These are phyloP conservation scores for Anthostomella pinea DNA, from an alignment of 2,329 filamentous ascomycete species.

Conservation along the genomic window DNA sequence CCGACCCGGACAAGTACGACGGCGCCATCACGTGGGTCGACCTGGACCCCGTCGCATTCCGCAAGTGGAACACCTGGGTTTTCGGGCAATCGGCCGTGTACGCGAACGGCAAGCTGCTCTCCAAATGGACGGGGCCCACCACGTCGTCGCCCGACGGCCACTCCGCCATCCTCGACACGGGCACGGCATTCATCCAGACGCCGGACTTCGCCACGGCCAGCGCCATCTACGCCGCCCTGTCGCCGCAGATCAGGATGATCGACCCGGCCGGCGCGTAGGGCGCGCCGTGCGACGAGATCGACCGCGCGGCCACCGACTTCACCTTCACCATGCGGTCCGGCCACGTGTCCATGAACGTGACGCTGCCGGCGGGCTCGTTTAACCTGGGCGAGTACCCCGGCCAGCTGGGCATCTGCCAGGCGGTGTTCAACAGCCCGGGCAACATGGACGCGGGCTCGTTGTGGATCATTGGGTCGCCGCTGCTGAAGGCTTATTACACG, in stretches of 20 bases:
- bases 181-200: slow-evolving; percentile 31
- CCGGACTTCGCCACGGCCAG: slow-evolving; percentile 28
- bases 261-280: slow-evolving; percentile 34
- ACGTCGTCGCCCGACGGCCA: slow-evolving; percentile 5
- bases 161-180: slow-evolving; percentile 31
- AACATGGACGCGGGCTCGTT: slow-evolving; percentile 12
- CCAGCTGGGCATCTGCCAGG: slow-evolving; percentile 30
- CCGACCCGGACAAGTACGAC: slow-evolving; percentile 28
- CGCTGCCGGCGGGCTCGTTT: slow-evolving; percentile 28
- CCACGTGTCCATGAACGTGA: slow-evolving; percentile 24
- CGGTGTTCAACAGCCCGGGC: slow-evolving; percentile 27
- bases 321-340: slow-evolving; percentile 29
- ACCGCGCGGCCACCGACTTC: slow-evolving; percentile 27
- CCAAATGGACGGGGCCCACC: slow-evolving; percentile 11
- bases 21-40: slow-evolving; percentile 25
- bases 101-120: slow-evolving; percentile 20
- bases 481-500: slow-evolving; percentile 36
- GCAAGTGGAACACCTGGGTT: slow-evolving; percentile 21
- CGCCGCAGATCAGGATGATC: slow-evolving; percentile 28
- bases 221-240: slow-evolving; percentile 32
- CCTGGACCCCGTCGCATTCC: slow-evolving; percentile 20
- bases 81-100: slow-evolving; percentile 26
- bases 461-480: slow-evolving; percentile 34
- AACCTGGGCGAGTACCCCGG: slow-evolving; percentile 34
- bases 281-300: slow-evolving; percentile 29